Percentiles rank a stretch among this genome's conserved stretches.
phyloP scores from a whole-genome alignment of 768 basidiomycete genomes.

The Kwoniella newhampshirensis region DNA sequence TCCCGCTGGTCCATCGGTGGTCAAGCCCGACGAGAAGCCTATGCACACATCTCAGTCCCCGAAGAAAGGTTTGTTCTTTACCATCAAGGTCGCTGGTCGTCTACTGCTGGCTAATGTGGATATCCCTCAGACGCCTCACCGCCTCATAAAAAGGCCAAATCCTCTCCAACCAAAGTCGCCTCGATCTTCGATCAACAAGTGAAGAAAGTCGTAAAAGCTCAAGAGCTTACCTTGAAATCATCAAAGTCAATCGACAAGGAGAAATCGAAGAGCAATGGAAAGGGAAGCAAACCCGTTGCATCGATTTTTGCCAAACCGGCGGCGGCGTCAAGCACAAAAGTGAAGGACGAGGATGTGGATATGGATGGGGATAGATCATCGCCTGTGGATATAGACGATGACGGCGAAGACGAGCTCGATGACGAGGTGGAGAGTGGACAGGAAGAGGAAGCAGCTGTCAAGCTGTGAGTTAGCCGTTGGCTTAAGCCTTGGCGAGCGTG shows the following conservation, averaged over 20 bases:
- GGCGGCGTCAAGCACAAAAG: slow-evolving; percentile 17
- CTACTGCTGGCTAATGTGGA: neutral
- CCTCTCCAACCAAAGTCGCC: slow-evolving; percentile 15
- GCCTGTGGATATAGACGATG: slow-evolving; percentile 53
- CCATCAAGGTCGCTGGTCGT: neutral
- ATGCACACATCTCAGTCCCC: neutral
- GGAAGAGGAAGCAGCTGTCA: slow-evolving; percentile 59
- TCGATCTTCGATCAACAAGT: slow-evolving; percentile 32
- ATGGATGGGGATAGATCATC: slow-evolving; percentile 6
- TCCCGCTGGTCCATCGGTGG: neutral
- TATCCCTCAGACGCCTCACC: slow-evolving; percentile 24
- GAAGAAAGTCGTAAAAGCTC: slow-evolving; percentile 14
- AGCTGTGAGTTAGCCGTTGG: slow-evolving; percentile 58
- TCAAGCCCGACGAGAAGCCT: neutral
- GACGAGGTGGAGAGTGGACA: slow-evolving; percentile 51
- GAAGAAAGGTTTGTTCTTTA: slow-evolving; percentile 4
- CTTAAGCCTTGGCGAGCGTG: neutral
- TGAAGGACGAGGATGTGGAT: slow-evolving; percentile 16
- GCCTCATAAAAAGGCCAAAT: slow-evolving; percentile 40
- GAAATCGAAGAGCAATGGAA: slow-evolving; percentile 14
- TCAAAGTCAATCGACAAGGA: slow-evolving; percentile 4
- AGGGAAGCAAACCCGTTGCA: slow-evolving; percentile 35
- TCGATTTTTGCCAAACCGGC: slow-evolving; percentile 45
- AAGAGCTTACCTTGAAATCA: slow-evolving; percentile 1
- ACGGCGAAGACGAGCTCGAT: slow-evolving; percentile 52